Percentiles rank a stretch among this genome's conserved stretches.
Evolutionary conservation across 228 moss, liverwort and hornwort species (phyloP).

Genomic region (Sphagnum fallax): DNA sequence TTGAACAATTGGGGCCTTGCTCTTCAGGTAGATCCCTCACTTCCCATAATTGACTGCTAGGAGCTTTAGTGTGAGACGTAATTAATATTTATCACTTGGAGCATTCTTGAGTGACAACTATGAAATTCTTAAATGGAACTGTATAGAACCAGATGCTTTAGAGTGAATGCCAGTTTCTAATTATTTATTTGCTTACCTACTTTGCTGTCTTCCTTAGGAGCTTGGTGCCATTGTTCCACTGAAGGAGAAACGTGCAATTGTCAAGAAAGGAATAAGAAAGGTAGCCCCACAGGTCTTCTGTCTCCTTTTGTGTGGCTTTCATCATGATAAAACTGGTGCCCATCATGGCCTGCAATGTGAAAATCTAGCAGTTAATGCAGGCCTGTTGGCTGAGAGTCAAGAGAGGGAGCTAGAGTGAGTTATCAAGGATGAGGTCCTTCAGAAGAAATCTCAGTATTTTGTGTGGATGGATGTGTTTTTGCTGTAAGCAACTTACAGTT

Average conservation of each 20-base stretch:
- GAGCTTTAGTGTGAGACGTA: neutral
- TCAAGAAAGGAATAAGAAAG: slow-evolving; percentile 95
- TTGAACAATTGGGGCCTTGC: slow-evolving; percentile 99
- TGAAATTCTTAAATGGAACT: neutral
- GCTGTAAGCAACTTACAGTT: slow-evolving; percentile 53
- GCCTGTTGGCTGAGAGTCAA: too few species aligned
- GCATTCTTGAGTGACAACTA: too few species aligned
- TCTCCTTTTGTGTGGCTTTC: neutral
- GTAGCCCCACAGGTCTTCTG: slow-evolving; percentile 14
- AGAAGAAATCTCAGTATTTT: neutral
- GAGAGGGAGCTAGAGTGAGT: too few species aligned
- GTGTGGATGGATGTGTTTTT: neutral
- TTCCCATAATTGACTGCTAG: neutral
- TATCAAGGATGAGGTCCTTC: too few species aligned
- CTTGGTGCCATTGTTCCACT: slow-evolving; percentile 91
- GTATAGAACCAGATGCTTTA: too few species aligned
- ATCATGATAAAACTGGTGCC: too few species aligned
- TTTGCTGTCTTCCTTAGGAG: slow-evolving; percentile 44
- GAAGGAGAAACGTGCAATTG: slow-evolving; percentile 88
- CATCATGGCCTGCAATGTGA: too few species aligned
- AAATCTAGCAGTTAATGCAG: too few species aligned
- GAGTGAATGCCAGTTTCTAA: neutral
- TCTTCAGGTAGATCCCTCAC: slow-evolving; percentile 52
- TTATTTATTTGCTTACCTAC: neutral
- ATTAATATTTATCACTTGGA: too few species aligned